phyloP scores from a whole-genome alignment of 1,284 basidiomycete species.

The Inonotus obliquus region DNA sequence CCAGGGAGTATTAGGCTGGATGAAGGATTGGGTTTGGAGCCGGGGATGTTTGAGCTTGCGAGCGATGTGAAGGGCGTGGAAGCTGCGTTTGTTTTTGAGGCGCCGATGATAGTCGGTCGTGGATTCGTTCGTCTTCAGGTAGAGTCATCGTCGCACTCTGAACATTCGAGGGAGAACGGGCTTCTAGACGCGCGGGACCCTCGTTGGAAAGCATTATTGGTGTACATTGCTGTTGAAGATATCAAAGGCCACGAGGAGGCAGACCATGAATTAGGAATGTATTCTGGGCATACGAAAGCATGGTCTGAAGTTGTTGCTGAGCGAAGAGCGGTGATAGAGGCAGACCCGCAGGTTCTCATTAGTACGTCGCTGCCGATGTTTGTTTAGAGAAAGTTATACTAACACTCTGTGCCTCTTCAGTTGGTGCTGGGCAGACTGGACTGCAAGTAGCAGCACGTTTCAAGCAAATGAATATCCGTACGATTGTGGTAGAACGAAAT shows the following conservation, averaged over 20 bases:
- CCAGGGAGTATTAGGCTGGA: conserved; percentile 31
- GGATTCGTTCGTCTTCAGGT: conserved; percentile 34
- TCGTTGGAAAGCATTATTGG: conserved; percentile 31
- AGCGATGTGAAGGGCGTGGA: conserved; percentile 26
- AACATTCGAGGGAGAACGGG: background rate
- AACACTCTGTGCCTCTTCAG: conserved; percentile 22
- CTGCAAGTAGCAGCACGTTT: conserved; percentile 48
- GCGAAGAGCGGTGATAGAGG: conserved; percentile 27
- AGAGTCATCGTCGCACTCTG: background rate
- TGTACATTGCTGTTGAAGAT: conserved; percentile 29
- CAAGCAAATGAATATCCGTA: conserved; percentile 43
- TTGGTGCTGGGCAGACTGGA: conserved; percentile 54
- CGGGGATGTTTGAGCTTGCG: conserved; percentile 24
- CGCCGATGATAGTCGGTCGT: conserved; percentile 31
- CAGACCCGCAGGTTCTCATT: conserved; percentile 33
- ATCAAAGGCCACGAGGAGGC: conserved; percentile 34
- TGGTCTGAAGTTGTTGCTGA: conserved; percentile 30
- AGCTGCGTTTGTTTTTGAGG: conserved; percentile 39
- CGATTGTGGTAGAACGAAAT: conserved; percentile 45
- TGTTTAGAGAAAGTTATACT: background rate
- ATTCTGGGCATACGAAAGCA: conserved; percentile 29
- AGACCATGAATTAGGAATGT: conserved; percentile 28
- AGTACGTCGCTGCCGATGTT: conserved; percentile 13
- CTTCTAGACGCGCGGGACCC: conserved; percentile 8
- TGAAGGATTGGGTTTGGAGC: conserved; percentile 24